Evolutionary conservation across 495 filamentous ascomycete species (phyloP), one percentile per base, ranked within the genome.

Genomic region (Talaromyces thailandensis): DNA sequence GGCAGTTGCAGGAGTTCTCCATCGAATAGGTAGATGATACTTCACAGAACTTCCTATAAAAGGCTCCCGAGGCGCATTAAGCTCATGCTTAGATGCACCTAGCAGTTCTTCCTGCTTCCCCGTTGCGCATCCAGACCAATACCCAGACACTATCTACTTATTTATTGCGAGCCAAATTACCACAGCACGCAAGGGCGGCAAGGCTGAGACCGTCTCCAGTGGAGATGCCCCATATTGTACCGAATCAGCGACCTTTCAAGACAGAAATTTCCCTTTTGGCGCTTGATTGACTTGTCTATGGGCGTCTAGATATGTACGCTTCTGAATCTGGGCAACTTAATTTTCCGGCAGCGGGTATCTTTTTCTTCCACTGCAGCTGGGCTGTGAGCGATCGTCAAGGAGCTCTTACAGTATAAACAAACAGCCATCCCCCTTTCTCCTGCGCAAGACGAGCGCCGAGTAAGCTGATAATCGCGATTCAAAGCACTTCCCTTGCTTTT

Each of bases 1-100:
- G 16, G 35, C 35, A 40, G 14, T 16, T 40, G 4, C 14, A 16
- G 35, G 35, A 16, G 0, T 40, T 40, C 35, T 60, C 53, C 31
- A 29, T 56, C 60, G 26, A 18, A 16, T 11, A n/a, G n/a, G n/a
- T n/a, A n/a, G 48, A 35, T 52, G 60, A 62, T 65, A 51, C 57
- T 43, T 32, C 26, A 9, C 28, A 35, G 56, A 53, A 14, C 12
- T 28, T 53, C 50, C 43, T 48, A 48, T 48, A 48, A 48, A n/a
- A 48, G 43, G 18, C 40, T 45, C 40, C 40, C 40, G 40, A 45
- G 40, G n/a, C 40, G 40, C 40, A 45, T 57, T 14, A 21, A 57
- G 26, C 29, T 32, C 29, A 57, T 57, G 26, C 55, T 57, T 14
- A 57, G 24, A 57, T 35, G 55, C 55, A 57, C 55, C 28, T 57